These are phyloP conservation scores for Thuidium tamariscinum DNA, from an alignment of 225 moss, liverwort and hornwort species.

Conservation along the genomic window DNA sequence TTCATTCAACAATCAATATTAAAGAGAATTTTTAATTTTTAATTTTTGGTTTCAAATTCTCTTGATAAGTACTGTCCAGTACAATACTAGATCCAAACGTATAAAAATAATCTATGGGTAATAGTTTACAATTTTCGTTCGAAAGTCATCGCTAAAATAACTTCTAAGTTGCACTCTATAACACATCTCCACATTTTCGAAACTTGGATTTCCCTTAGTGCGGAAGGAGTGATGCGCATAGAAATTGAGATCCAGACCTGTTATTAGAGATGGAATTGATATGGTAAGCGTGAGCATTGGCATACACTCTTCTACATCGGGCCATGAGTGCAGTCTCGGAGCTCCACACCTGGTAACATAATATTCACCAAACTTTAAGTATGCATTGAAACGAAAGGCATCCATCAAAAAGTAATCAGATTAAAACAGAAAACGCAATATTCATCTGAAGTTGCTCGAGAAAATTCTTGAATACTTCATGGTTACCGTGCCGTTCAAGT, in stretches of 20 bases:
- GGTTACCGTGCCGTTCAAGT: background rate
- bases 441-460: background rate
- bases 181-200: background rate
- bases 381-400: background rate
- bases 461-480: background rate
- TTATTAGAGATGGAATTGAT: conserved; percentile 98
- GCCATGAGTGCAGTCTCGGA: conserved; percentile 91
- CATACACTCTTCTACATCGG: conserved; percentile 97
- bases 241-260: conserved; percentile 33
- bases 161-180: background rate
- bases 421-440: background rate
- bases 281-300: conserved; percentile 95
- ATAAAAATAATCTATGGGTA: background rate
- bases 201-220: background rate
- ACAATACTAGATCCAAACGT: background rate
- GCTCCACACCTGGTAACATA: conserved; percentile 73
- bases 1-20: background rate
- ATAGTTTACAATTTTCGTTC: background rate
- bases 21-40: background rate
- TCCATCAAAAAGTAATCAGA: background rate
- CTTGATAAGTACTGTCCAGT: background rate
- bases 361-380: background rate
- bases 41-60: background rate
- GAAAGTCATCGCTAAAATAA: background rate
- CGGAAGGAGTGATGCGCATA: background rate